Base-by-base conservation (phyloP, 768 basidiomycete genomes). In the Botryobasidium botryosum region DNA sequence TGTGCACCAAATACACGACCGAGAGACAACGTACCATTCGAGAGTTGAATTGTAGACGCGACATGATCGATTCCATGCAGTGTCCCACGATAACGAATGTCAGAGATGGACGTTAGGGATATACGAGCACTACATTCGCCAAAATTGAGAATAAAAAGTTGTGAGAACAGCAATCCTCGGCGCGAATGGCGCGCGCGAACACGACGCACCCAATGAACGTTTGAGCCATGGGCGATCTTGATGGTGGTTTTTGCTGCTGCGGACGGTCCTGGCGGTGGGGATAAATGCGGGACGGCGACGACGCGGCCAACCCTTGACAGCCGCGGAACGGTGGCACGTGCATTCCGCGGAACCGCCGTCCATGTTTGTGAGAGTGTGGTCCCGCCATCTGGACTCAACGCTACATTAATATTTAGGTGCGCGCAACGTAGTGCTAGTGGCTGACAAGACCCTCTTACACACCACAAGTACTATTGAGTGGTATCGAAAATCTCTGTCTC, bases 31-130 rank as follows among this genome's bases (percentile, higher is more conserved):
- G 35, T 50, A 84, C 85, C 85, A 70, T 86, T 85, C 26, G 80
- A 82, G 29, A 88, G 71, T 58, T 83, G 80, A 51, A 90, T 88
- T 3, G 86, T 90, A 8, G 82, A 84, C 40, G 79, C 79, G 50
- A 66, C 71, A 27, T 85, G 79, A 64, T 87, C 83, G 56, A 90
- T 86, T 31, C 82, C 83, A 40, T 81, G 81, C 38, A 90, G 68
- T 50, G 83, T 85, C 49, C 85, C 85, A 51, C 82, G 71, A 64
- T 88, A 90, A 45, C 86, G 79, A 49, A 88, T 81, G 72, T 86
- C 86, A 41, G 82, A 84, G 60, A 85, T 81, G 47, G 85, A 87
- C 59, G 85, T 79, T 57, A 90, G 77, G 46, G 85, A 85, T 47
- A 90, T 88, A 31, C 45, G 51, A 18, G 52, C 46, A 27, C 54